phyloP scores from a whole-genome alignment of 2,329 filamentous ascomycete species.

The Botrytis tulipae region DNA sequence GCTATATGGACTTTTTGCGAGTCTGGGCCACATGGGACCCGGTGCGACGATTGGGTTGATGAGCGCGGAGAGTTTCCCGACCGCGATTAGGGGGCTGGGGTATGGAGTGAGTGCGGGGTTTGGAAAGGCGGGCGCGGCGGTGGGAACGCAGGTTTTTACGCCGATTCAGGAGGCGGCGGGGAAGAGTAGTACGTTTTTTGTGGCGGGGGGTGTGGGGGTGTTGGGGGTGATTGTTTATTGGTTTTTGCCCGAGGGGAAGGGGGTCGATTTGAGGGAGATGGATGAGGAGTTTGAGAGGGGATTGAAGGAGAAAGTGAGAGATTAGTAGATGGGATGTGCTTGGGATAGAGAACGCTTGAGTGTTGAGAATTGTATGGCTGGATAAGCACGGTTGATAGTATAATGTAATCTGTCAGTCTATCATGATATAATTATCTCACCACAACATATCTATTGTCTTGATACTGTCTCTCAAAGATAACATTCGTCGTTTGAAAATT shows the following conservation, averaged over 20 bases:
- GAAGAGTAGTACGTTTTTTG: constrained; percentile 38
- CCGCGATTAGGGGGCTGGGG: constrained; percentile 38
- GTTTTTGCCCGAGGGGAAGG: constrained; percentile 6
- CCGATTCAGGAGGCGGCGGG: constrained; percentile 38
- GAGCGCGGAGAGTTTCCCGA: constrained; percentile 39
- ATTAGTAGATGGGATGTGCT: background rate
- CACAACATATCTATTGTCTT: background rate
- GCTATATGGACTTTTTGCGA: constrained; percentile 23
- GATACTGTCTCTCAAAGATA: background rate
- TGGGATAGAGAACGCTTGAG: background rate
- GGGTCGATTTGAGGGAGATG: constrained; percentile 3
- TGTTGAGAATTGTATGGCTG: background rate
- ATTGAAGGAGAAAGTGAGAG: background rate
- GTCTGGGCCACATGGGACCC: constrained; percentile 40
- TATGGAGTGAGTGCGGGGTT: constrained; percentile 40
- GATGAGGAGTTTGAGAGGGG: constrained; percentile 17
- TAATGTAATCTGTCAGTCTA: background rate
- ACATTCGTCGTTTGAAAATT: background rate
- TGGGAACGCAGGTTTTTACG: constrained; percentile 40
- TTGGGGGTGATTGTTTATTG: constrained; percentile 5
- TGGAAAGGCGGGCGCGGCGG: constrained; percentile 39
- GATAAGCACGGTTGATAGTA: background rate
- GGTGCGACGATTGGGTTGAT: constrained; percentile 40
- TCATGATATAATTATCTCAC: background rate
- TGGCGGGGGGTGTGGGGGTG: constrained; percentile 30